Evolutionary conservation across 352 stramenopile species (phyloP), one percentile per base, ranked within the genome.

Genomic region (Phytophthora sansomeana): DNA sequence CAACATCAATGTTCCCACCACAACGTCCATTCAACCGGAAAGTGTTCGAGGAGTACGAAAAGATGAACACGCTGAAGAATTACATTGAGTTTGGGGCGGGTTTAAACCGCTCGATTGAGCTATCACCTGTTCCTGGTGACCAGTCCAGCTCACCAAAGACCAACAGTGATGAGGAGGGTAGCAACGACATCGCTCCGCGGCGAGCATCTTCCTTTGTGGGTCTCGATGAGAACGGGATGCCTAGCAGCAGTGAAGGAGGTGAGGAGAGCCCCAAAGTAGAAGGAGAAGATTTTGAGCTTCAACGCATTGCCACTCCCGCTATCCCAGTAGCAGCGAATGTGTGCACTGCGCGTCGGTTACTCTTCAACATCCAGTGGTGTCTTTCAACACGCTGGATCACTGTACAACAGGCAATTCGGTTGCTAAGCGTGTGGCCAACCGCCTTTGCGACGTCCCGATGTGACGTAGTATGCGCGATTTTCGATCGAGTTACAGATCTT

Each of bases 301-400:
- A 57, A 39, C 55, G 58, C 6, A 21, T 29, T 11, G 21, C 29
- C 14, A 70, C 66, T n/a, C 60, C 66, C 39, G 53, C 66, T 21
- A 69, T 73, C 21, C 52, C 65, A 30, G 24, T 19, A 43, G 59
- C 53, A 16, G 19, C 38, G 16, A 69, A 60, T 44, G 9, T 76
- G 1, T 90, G 75, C 61, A 92, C 81, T 4, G 83, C 80, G 0
- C 69, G 80, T 11, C 72, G 83, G 16, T 33, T 93, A 58, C 51
- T 92, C 21, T 86, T 91, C 65, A 88, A 88, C 46, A 56, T 93
- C 48, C 81, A 92, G 60, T 93, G 83, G 80, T 81, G 82, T 39
- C 62, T 93, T 8, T 74, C 81, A 5, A 91, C 77, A 10, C 79
- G 82, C 11, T 93, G 85, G 85, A 63, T 93, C 56, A 90, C 81